These are phyloP conservation scores for Quercus glauca DNA, from an alignment of 306 rosid genomes.

Conservation along the genomic window DNA sequence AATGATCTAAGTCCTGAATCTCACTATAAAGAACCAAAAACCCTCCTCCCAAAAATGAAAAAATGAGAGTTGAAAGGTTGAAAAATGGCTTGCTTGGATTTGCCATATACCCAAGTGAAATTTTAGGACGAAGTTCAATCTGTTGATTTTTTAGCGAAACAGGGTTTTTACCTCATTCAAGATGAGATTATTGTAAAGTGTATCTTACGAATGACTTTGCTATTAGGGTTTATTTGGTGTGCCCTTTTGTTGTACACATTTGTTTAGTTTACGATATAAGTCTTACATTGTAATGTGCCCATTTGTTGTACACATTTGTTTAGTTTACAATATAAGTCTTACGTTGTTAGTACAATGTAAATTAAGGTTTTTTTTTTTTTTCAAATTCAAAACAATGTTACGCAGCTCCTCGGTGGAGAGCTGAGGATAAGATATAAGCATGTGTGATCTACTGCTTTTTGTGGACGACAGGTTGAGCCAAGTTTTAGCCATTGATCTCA, in stretches of 20 bases:
- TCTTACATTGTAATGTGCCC: too few relatives aligned
- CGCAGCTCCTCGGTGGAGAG: too few relatives aligned
- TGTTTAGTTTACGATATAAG: too few relatives aligned
- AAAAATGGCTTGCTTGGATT: slow-evolving; percentile 20
- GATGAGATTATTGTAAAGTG: slow-evolving; percentile 9
- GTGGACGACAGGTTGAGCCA: too few relatives aligned
- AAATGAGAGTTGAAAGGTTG: neutral
- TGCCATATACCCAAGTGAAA: slow-evolving; percentile 6
- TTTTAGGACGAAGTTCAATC: slow-evolving; percentile 22
- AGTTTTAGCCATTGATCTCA: too few relatives aligned
- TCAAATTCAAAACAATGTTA: too few relatives aligned
- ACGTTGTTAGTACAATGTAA: too few relatives aligned
- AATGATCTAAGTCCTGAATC: slow-evolving; percentile 32
- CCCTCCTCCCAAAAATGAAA: neutral
- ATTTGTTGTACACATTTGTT: too few relatives aligned
- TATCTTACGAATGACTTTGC: neutral
- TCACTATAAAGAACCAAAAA: slow-evolving; percentile 13
- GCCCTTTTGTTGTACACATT: neutral
- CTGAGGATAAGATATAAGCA: too few relatives aligned
- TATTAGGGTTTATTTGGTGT: neutral
- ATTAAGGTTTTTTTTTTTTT: too few relatives aligned
- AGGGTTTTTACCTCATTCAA: slow-evolving; percentile 21
- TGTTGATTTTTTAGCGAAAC: slow-evolving; percentile 19
- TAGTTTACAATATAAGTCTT: too few relatives aligned
- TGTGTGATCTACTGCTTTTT: too few relatives aligned